These are phyloP conservation scores for Penicillium malachiteum DNA, from an alignment of 495 filamentous ascomycete genomes.

Conservation along the genomic window DNA sequence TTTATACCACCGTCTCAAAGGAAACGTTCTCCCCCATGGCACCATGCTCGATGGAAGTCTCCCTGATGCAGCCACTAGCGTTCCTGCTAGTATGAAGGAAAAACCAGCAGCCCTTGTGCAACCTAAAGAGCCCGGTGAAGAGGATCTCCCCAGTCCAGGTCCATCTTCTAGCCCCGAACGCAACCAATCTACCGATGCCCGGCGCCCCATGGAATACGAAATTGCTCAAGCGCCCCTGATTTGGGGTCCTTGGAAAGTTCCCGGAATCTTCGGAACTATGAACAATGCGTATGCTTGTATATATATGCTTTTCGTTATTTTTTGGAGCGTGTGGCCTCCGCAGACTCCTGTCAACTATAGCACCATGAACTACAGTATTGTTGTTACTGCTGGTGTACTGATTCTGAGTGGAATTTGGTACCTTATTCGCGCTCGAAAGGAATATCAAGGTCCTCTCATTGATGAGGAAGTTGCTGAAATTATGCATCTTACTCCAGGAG, in stretches of 20 bases:
- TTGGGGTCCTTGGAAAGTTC: constrained; percentile 45
- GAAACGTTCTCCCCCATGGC: constrained; percentile 26
- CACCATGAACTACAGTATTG: constrained; percentile 47
- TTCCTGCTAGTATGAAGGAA: constrained; percentile 9
- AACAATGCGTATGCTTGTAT: constrained; percentile 39
- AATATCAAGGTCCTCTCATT: constrained; percentile 38
- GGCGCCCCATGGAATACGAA: constrained; percentile 18
- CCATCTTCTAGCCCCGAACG: constrained; percentile 17
- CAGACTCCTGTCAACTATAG: constrained; percentile 33
- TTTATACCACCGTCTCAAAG: constrained; percentile 36
- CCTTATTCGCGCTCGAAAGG: constrained; percentile 30
- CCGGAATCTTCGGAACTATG: constrained; percentile 34
- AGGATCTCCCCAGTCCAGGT: constrained; percentile 4
- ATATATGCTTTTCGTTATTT: constrained; percentile 38
- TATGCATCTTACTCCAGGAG: constrained; percentile 21
- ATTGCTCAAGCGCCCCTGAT: constrained; percentile 22
- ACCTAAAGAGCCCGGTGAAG: constrained; percentile 14
- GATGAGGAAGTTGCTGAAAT: constrained; percentile 37
- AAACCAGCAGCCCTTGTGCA: constrained; percentile 14
- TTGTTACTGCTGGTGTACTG: constrained; percentile 34
- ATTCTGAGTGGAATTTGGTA: constrained; percentile 37
- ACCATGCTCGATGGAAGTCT: constrained; percentile 23
- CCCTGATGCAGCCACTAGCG: constrained; percentile 13
- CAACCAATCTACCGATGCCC: constrained; percentile 6
- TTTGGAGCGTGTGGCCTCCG: constrained; percentile 47